Percentiles rank a stretch among this genome's conserved stretches.
These are phyloP conservation scores for Lactarius quietus DNA, from an alignment of 768 basidiomycete genomes.

Conservation along the genomic window DNA sequence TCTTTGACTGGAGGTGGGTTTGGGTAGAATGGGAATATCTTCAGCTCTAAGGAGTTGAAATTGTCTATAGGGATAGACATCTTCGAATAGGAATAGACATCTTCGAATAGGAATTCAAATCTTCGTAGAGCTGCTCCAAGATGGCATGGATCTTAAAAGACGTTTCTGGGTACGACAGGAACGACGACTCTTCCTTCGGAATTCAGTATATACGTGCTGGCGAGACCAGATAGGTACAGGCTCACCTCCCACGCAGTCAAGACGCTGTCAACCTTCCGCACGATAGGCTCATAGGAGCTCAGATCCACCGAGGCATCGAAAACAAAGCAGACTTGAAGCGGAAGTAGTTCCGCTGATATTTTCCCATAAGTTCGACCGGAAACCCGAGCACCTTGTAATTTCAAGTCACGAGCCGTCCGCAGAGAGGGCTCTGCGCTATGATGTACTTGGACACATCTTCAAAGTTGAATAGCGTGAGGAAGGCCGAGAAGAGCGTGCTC, in stretches of 20 bases:
- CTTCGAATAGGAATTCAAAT: slow-evolving; percentile 96
- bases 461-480: slow-evolving; percentile 74
- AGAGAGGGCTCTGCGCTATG: slow-evolving; percentile 82
- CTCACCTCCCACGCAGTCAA: slow-evolving; percentile 84
- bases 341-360: slow-evolving; percentile 84
- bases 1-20: slow-evolving; percentile 88
- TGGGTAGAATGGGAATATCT: slow-evolving; percentile 95
- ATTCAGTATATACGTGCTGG: not conserved
- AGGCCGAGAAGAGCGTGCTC: slow-evolving; percentile 43
- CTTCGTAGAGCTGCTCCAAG: slow-evolving; percentile 94
- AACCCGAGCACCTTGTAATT: slow-evolving; percentile 89
- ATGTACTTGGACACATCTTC: slow-evolving; percentile 91
- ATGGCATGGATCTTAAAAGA: slow-evolving; percentile 72
- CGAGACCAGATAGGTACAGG: not conserved
- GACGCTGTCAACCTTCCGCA: no score
- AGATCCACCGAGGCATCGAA: slow-evolving; percentile 89
- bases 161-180: slow-evolving; percentile 72
- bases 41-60: slow-evolving; percentile 93
- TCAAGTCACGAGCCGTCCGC: slow-evolving; percentile 85
- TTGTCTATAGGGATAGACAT: slow-evolving; percentile 86
- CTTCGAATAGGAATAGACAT: no score
- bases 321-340: slow-evolving; percentile 96
- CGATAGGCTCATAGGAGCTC: no score
- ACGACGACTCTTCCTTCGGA: slow-evolving; percentile 78
- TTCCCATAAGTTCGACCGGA: slow-evolving; percentile 70